These are phyloP conservation scores for Microstegium vimineum DNA, from an alignment of 176 grass and related monocot species.

Conservation along the genomic window DNA sequence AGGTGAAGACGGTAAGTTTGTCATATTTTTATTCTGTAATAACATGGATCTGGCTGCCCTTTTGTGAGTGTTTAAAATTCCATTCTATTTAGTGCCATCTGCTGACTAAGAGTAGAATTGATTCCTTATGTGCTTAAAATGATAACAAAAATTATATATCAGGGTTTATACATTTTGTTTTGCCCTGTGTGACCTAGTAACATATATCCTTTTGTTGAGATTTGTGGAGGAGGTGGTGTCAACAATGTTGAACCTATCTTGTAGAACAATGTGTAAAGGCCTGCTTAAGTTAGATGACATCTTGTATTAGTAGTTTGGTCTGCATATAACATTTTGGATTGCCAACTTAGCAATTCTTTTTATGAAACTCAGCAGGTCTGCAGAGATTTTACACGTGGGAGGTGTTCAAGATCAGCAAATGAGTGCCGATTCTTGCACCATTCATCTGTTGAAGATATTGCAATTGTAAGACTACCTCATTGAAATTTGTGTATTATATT, in stretches of 20 bases:
- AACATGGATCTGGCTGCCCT: background rate
- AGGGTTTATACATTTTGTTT: background rate
- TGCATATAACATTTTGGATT: constrained; percentile 11
- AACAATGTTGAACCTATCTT: background rate
- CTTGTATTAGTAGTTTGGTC: background rate
- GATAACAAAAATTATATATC: background rate
- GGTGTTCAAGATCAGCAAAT: constrained; percentile 61
- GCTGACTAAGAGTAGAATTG: background rate
- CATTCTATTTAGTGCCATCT: background rate
- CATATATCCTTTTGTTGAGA: background rate
- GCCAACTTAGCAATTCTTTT: constrained; percentile 10
- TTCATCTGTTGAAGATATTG: constrained; percentile 38
- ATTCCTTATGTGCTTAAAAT: constrained; percentile 2
- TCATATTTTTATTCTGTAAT: background rate
- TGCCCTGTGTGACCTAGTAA: background rate
- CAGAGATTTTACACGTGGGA: constrained; percentile 55
- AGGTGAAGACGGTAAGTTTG: constrained; percentile 48
- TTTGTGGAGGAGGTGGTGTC: background rate
- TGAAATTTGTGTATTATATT: background rate
- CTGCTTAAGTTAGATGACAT: background rate
- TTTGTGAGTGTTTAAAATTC: background rate
- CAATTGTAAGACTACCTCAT: constrained; percentile 40
- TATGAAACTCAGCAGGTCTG: constrained; percentile 38
- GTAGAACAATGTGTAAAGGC: background rate
- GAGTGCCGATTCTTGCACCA: constrained; percentile 65